Evolutionary conservation across 163 green algal species (phyloP).

Genomic region (Prototheca stagnorum): DNA sequence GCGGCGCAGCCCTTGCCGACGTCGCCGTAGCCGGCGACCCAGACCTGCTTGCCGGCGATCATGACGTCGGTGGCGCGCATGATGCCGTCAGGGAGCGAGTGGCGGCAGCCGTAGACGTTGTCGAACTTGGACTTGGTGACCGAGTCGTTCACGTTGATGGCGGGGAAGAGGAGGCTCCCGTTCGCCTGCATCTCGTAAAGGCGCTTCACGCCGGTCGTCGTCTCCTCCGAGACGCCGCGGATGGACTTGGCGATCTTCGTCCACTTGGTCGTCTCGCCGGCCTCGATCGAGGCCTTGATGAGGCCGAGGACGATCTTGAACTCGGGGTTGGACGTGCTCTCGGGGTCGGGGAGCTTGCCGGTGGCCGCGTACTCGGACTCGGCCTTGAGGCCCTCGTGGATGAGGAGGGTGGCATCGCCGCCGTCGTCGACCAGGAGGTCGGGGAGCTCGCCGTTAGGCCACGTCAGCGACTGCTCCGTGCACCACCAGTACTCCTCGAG

Average conservation of each 20-base stretch:
- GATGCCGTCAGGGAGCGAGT: constrained; percentile 98
- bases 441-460: constrained; percentile 59
- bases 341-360: constrained; percentile 77
- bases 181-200: constrained; percentile 94
- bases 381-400: constrained; percentile 97
- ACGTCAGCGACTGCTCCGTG: constrained; percentile 87
- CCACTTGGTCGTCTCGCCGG: constrained; percentile 49
- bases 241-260: constrained; percentile 73
- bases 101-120: constrained; percentile 99
- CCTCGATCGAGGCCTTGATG: constrained; percentile 69
- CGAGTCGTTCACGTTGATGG: constrained; percentile 99
- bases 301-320: constrained; percentile 96
- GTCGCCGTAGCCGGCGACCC: constrained; percentile 95
- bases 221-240: constrained; percentile 95
- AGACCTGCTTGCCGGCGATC: constrained; percentile 55
- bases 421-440: constrained; percentile 98
- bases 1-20: constrained; percentile 95
- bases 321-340: constrained; percentile 89
- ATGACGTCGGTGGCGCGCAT: constrained; percentile 83
- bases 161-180: constrained; percentile 88
- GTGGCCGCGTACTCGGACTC: constrained; percentile 81
- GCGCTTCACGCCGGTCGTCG: constrained; percentile 97
- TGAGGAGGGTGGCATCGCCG: constrained; percentile 94
- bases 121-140: constrained; percentile 99
- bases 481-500: constrained; percentile 99